Percentiles rank a stretch among this genome's conserved stretches.
Conservation (phyloP, 805 yeast genomes). For the Kodamaea laetipori region DNA sequence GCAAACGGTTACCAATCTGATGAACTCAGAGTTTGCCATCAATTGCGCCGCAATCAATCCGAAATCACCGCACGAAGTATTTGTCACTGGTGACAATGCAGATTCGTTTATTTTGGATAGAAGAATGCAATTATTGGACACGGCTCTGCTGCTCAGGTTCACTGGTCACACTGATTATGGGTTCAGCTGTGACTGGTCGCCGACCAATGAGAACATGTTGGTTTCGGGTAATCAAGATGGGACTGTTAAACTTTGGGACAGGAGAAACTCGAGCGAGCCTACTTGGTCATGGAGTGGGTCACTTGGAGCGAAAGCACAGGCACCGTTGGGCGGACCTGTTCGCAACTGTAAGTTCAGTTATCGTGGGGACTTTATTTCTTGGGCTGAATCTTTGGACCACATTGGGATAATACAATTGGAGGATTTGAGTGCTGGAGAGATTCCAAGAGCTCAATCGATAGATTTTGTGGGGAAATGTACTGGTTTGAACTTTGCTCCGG, state of each 20-base stretch:
- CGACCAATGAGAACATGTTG: conserved; percentile 40
- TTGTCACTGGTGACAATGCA: conserved; percentile 54
- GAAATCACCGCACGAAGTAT: conserved; percentile 35
- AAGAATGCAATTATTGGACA: conserved; percentile 23
- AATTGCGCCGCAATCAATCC: conserved; percentile 52
- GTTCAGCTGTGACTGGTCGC: conserved; percentile 62
- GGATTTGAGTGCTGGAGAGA: conserved; percentile 24
- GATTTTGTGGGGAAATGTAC: conserved; percentile 60
- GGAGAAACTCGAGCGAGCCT: conserved; percentile 34
- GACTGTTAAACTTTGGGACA: conserved; percentile 55
- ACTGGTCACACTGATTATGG: conserved; percentile 57
- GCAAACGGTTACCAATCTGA: conserved; percentile 19
- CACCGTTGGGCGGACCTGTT: conserved; percentile 47
- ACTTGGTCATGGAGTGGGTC: conserved; percentile 40
- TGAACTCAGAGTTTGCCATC: conserved; percentile 40
- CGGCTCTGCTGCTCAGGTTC: conserved; percentile 19
- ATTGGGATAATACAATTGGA: conserved; percentile 50
- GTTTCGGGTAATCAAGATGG: conserved; percentile 66
- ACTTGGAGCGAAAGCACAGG: conserved; percentile 26
- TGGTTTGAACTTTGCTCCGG: conserved; percentile 52
- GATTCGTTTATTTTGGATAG: conserved; percentile 48
- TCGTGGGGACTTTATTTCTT: conserved; percentile 47
- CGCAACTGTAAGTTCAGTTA: conserved; percentile 54
- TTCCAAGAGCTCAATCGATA: conserved; percentile 45
- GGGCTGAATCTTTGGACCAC: conserved; percentile 63